Evolutionary conservation across 139 green algal species (phyloP).

Genomic region (Chlamydomonas schloesseri): DNA sequence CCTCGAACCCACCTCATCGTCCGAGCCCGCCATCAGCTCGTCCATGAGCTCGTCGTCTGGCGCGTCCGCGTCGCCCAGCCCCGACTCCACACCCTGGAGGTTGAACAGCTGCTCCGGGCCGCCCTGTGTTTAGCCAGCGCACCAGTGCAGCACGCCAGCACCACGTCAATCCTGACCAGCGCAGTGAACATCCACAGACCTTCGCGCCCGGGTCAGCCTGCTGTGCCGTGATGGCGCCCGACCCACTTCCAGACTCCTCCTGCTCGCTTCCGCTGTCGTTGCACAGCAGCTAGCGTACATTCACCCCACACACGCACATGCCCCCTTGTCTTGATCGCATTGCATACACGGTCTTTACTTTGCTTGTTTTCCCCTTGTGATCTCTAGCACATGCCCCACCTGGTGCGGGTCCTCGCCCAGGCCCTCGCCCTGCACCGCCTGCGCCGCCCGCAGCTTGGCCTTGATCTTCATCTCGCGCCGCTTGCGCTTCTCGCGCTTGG

Average conservation of each 20-base stretch:
- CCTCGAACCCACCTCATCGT: neutral
- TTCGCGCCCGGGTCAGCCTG: too few species aligned
- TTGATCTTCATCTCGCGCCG: constrained; percentile 86
- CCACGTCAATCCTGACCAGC: too few species aligned
- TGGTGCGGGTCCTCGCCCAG: constrained; percentile 58
- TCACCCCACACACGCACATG: too few species aligned
- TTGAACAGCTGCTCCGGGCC: constrained; percentile 62
- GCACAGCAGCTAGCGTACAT: too few species aligned
- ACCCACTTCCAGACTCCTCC: too few species aligned
- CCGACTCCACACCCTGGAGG: constrained; percentile 29
- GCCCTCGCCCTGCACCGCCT: constrained; percentile 69
- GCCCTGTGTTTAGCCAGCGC: constrained; percentile 21
- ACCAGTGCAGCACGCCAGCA: too few species aligned
- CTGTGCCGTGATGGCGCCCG: too few species aligned
- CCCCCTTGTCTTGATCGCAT: too few species aligned
- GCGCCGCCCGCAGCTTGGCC: constrained; percentile 71
- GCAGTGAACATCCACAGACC: too few species aligned
- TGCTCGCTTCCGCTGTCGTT: too few species aligned
- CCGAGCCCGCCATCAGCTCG: constrained; percentile 38
- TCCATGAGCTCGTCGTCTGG: constrained; percentile 62
- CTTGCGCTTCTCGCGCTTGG: constrained; percentile 76
- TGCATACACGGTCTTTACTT: too few species aligned
- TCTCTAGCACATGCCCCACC: neutral
- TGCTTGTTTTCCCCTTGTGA: too few species aligned
- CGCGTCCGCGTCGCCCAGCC: constrained; percentile 32